A percentile compares a stretch with the other conserved stretches of the same genome.
Evolutionary conservation across 345 rosid genomes (phyloP).

Genomic region (Dimocarpus longan): DNA sequence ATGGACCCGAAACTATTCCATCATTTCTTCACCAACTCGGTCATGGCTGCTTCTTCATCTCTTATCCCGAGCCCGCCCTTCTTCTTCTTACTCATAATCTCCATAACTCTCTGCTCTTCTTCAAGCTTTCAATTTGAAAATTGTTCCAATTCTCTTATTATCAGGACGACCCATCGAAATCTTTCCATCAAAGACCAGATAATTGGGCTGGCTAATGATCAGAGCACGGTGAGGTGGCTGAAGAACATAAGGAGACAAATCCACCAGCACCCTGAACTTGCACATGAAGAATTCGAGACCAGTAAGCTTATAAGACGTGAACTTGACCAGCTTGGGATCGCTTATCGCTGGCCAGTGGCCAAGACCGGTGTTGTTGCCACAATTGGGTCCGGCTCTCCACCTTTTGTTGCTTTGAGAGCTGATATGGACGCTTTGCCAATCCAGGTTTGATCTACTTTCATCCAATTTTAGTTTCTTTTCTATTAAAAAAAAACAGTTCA

Average conservation of each 20-base stretch:
- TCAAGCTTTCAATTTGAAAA: constrained; percentile 1
- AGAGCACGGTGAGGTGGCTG: constrained; percentile 45
- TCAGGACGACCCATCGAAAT: background rate
- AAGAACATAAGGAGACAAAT: constrained; percentile 48
- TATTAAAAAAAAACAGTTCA: background rate
- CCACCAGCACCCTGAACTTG: constrained; percentile 67
- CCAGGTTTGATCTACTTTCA: constrained; percentile 40
- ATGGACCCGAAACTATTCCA: background rate
- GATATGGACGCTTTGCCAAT: constrained; percentile 79
- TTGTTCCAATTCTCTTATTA: background rate
- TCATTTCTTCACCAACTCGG: background rate
- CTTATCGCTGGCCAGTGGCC: constrained; percentile 61
- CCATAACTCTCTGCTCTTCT: constrained; percentile 15
- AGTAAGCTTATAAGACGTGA: constrained; percentile 52
- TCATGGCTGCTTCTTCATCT: constrained; percentile 14
- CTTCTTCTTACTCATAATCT: constrained; percentile 7
- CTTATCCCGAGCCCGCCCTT: background rate
- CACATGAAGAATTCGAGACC: constrained; percentile 56
- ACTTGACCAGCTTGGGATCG: constrained; percentile 56
- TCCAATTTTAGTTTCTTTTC: too few relatives aligned
- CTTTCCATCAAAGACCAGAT: constrained; percentile 31
- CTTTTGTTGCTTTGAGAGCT: constrained; percentile 66
- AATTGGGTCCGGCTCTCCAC: constrained; percentile 57
- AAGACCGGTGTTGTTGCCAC: constrained; percentile 59
- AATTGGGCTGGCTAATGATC: constrained; percentile 36